These are phyloP conservation scores for Lyophyllum atratum DNA, from an alignment of 768 basidiomycete genomes.

Conservation along the genomic window DNA sequence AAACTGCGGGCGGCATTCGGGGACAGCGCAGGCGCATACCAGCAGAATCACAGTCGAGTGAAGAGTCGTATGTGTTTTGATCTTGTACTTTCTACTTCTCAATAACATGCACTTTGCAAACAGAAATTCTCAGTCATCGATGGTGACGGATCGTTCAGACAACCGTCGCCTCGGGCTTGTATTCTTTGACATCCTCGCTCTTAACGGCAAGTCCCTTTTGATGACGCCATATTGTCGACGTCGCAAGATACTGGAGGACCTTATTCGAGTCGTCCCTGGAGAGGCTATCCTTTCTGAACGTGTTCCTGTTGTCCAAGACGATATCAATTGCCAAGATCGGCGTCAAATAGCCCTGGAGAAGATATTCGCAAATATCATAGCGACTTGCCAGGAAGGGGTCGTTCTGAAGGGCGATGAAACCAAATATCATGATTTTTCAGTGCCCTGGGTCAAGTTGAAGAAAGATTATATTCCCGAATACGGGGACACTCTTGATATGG, in stretches of 20 bases:
- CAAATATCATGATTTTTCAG: conserved; percentile 59
- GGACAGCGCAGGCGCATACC: conserved; percentile 23
- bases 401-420: conserved; percentile 78
- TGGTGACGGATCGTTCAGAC: conserved; percentile 34
- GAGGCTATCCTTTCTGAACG: conserved; percentile 66
- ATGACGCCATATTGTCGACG: conserved; percentile 58
- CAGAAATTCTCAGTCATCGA: conserved; percentile 30
- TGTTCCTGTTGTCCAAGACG: conserved; percentile 42
- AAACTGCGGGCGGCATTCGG: conserved; percentile 59
- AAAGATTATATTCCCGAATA: conserved; percentile 86
- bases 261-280: conserved; percentile 56
- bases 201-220: conserved; percentile 63
- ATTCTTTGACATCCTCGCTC: conserved; percentile 83
- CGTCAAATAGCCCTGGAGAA: conserved; percentile 8
- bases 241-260: conserved; percentile 58
- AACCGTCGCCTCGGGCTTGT: conserved; percentile 72
- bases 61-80: conserved; percentile 21
- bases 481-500: conserved; percentile 81
- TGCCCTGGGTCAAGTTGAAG: conserved; percentile 88
- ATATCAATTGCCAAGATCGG: neutral
- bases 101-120: neutral
- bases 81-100: neutral
- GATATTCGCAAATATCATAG: conserved; percentile 51
- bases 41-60: conserved; percentile 4
- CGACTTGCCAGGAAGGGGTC: conserved; percentile 64